Evolutionary conservation across 2,329 filamentous ascomycete species (phyloP), one percentile per base, ranked within the genome.

Genomic region (Colletotrichum sp.): DNA sequence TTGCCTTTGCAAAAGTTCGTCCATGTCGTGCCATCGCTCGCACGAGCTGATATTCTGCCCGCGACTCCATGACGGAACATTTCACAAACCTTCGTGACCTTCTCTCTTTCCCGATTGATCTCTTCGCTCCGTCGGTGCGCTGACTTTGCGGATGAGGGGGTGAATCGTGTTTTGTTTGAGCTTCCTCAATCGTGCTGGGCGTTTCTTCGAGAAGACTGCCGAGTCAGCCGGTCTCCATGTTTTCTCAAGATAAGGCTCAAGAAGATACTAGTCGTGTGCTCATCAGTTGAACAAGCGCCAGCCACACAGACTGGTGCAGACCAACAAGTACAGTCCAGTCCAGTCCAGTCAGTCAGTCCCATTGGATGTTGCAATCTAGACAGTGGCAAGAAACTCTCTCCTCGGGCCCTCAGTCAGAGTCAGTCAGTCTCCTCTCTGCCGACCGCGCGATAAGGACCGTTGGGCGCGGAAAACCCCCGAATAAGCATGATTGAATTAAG

Each of bases 401-500:
- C 9, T n/a, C 9, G 38, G 38, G 38, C 10, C 38, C 38, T 48
- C 38, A 48, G 18, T 48, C 38, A 43, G 38, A 48, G 18, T 48
- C 18, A 48, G 38, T n/a, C 38, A 48, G 43, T 13, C 43, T 52
- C 43, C 43, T 52, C 48, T 66, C 12, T 34, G 52, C 21, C 52
- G 15, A 43, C 56, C 24, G n/a, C 34, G 43, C 64, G 70, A 73
- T 73, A 73, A 73, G 56, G n/a, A 30, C 48, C 32, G 60, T 61
- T 69, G 30, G 28, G 73, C 7, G 48, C 7, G 48, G 36, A n/a
- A 16, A 52, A 7, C 30, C 30, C 30, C 28, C 34, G 64, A 69
- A 65, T 76, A 76, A 73, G 73, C 73, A 76, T 76, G 73, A 73
- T 65, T 65, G 58, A 28, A 65, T 52, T 73, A 76, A 69, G 73